These are phyloP conservation scores for Candolleomyces eurysporus DNA, from an alignment of 768 basidiomycete species.

Conservation along the genomic window DNA sequence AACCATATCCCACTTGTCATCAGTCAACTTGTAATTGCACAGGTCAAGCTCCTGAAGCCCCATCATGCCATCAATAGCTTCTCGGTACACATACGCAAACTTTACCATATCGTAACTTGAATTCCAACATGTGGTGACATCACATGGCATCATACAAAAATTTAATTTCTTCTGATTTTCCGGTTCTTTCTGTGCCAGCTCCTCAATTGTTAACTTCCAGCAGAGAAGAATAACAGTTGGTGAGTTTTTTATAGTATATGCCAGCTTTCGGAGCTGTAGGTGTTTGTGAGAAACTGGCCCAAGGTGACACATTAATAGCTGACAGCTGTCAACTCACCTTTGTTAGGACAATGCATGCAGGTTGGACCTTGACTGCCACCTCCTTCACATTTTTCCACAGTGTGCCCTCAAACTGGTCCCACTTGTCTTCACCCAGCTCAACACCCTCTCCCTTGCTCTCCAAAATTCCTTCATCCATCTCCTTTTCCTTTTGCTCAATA, in stretches of 20 bases:
- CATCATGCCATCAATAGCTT: too few relatives aligned
- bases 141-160: slow-evolving; percentile 24
- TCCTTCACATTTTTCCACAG: not conserved
- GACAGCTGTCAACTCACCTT: not conserved
- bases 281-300: too few relatives aligned
- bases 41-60: too few relatives aligned
- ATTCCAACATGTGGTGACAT: slow-evolving; percentile 36
- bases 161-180: not conserved
- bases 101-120: slow-evolving; percentile 34
- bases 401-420: not conserved
- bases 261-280: slow-evolving; percentile 19
- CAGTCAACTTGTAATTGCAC: too few relatives aligned
- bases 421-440: not conserved
- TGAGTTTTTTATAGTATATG: slow-evolving; percentile 20
- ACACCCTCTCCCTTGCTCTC: too few relatives aligned
- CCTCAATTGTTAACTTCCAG: slow-evolving; percentile 19
- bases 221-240: slow-evolving; percentile 26
- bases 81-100: slow-evolving; percentile 25
- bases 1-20: too few relatives aligned
- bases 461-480: too few relatives aligned
- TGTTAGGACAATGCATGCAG: not conserved
- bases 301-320: too few relatives aligned
- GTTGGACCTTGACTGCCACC: not conserved
- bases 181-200: slow-evolving; percentile 2
- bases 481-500: too few relatives aligned